Evolutionary conservation across 768 basidiomycete species (phyloP).

Genomic region (Brasilioporus rufonigricans): DNA sequence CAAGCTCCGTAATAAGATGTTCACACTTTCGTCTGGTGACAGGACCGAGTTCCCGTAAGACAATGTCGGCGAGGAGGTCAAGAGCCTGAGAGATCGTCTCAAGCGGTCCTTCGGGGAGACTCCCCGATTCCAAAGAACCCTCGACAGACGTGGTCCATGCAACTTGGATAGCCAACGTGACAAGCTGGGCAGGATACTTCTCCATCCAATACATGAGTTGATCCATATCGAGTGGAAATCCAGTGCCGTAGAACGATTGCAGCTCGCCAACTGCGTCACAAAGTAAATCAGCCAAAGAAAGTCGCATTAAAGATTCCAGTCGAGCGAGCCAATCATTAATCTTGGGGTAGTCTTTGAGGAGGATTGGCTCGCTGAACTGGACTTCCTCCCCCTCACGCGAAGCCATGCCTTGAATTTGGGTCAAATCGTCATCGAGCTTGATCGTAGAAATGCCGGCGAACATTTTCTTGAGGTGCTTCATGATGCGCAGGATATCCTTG

Average conservation of each 20-base stretch:
- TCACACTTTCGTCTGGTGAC: constrained; percentile 98
- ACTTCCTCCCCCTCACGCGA: constrained; percentile 97
- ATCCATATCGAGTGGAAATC: constrained; percentile 54
- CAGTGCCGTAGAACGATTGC: constrained; percentile 73
- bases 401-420: constrained; percentile 89
- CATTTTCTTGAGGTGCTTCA: constrained; percentile 99
- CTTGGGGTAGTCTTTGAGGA: constrained; percentile 90
- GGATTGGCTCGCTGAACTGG: constrained; percentile 74
- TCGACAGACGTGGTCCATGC: constrained; percentile 92
- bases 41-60: constrained; percentile 82
- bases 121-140: constrained; percentile 52
- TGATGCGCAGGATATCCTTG: constrained; percentile 95
- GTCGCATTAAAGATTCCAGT: constrained; percentile 89
- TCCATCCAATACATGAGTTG: constrained; percentile 89
- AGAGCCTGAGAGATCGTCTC: constrained; percentile 77
- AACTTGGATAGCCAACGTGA: constrained; percentile 93
- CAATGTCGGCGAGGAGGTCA: constrained; percentile 95
- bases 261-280: constrained; percentile 79
- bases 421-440: constrained; percentile 80
- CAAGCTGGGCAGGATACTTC: constrained; percentile 92
- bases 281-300: constrained; percentile 82
- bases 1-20: constrained; percentile 97
- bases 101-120: constrained; percentile 62
- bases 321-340: constrained; percentile 98
- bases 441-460: constrained; percentile 96